Conservation (phyloP, 2,329 filamentous ascomycete genomes). For the Fonsecaea monophora region DNA sequence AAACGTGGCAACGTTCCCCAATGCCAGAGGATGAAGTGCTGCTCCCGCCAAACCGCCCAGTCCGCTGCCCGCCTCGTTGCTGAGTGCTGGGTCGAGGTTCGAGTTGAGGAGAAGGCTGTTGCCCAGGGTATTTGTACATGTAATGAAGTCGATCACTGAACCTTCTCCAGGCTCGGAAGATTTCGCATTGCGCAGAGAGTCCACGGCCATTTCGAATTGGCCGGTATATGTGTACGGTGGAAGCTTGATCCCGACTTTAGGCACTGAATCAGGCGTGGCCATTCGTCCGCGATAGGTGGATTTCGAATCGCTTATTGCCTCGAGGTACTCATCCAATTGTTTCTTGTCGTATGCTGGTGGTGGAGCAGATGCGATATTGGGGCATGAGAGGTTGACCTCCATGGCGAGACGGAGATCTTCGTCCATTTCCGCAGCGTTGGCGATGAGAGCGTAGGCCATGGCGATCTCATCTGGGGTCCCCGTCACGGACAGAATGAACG, state of each 20-base stretch:
- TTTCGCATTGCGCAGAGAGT: conserved; percentile 53
- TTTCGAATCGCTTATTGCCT: conserved; percentile 51
- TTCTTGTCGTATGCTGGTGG: conserved; percentile 71
- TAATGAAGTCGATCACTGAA: conserved; percentile 63
- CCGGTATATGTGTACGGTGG: conserved; percentile 76
- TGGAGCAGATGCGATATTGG: conserved; percentile 72
- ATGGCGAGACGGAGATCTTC: conserved; percentile 64
- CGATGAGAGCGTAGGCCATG: conserved; percentile 62
- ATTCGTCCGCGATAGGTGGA: conserved; percentile 37
- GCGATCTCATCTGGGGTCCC: conserved; percentile 66
- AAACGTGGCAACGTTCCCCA: conserved; percentile 78
- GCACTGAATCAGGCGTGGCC: conserved; percentile 46
- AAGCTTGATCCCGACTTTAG: conserved; percentile 71
- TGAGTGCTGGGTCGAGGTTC: conserved; percentile 49
- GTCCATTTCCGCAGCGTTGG: conserved; percentile 48
- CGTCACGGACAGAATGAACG: conserved; percentile 71
- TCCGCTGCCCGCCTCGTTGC: conserved; percentile 61
- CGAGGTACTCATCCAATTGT: conserved; percentile 63
- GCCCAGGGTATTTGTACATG: conserved; percentile 76
- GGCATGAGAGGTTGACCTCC: conserved; percentile 80
- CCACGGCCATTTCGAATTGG: conserved; percentile 66
- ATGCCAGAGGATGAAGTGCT: conserved; percentile 72
- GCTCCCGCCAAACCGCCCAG: conserved; percentile 76
- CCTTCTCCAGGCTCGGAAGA: conserved; percentile 37
- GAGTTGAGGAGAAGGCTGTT: conserved; percentile 65